These are phyloP conservation scores for Wallacemonas sp. DNA, from an alignment of 208 protist species.

Conservation along the genomic window DNA sequence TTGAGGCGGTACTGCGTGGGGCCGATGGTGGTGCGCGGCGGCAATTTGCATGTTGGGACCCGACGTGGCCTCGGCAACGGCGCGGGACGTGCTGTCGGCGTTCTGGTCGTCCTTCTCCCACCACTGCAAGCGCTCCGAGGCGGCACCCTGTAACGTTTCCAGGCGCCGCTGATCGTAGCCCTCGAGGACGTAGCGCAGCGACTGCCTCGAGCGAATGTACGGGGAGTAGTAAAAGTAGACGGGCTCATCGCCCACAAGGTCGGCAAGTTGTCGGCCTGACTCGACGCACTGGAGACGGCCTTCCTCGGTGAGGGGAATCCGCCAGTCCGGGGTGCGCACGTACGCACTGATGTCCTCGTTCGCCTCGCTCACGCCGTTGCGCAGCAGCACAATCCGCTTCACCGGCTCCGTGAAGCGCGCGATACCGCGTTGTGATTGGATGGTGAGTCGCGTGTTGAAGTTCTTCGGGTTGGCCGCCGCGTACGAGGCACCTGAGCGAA, in stretches of 20 bases:
- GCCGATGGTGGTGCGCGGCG: background rate
- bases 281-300: slow-evolving; percentile 67
- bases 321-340: slow-evolving; percentile 86
- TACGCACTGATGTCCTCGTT: slow-evolving; percentile 73
- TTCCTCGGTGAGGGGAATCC: slow-evolving; percentile 80
- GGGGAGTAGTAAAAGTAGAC: slow-evolving; percentile 93
- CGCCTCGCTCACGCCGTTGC: slow-evolving; percentile 77
- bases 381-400: slow-evolving; percentile 90
- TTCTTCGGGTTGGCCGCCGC: background rate
- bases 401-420: slow-evolving; percentile 65
- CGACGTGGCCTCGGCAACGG: slow-evolving; percentile 9
- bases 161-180: slow-evolving; percentile 64
- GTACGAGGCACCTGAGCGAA: slow-evolving; percentile 1
- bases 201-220: slow-evolving; percentile 84
- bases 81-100: slow-evolving; percentile 15
- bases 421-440: slow-evolving; percentile 14
- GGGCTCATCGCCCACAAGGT: slow-evolving; percentile 73
- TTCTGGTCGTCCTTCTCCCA: slow-evolving; percentile 42
- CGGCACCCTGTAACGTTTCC: slow-evolving; percentile 13
- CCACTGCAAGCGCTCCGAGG: slow-evolving; percentile 27
- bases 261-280: slow-evolving; percentile 70
- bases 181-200: slow-evolving; percentile 70
- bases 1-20: background rate
- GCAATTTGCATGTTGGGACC: background rate
- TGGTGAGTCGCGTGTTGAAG: slow-evolving; percentile 12